Evolutionary conservation across 805 yeast species (phyloP), one percentile per base, ranked within the genome.

Genomic region (Peterozyma xylosa): DNA sequence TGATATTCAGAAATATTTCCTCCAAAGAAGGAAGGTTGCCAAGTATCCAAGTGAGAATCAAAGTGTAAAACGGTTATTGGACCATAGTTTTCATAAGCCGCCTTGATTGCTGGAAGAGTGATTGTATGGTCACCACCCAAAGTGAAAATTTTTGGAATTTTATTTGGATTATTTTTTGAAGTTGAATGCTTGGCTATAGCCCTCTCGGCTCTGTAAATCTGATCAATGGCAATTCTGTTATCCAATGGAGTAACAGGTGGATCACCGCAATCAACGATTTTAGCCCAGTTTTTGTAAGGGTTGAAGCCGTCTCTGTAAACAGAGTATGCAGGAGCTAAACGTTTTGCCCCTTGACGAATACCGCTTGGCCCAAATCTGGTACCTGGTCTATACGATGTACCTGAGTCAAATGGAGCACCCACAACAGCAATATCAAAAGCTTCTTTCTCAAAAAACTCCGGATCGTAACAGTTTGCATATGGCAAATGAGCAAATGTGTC

Each of bases 161-260:
- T 43, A 42, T 53, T 53, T 35, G 58, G 57, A 49, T 59, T 55
- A 34, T 55, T 49, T n/a, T 51, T 45, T 7, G 64, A 51, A 30
- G 62, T 56, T 9, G 55, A 37, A 42, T 67, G 73, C 41, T 60
- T 62, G 46, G 61, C 68, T 32, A 73, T 63, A 9, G 76, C 73
- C 41, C 76, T 53, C 46, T 69, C 63, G 15, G 72, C 76, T 38
- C 78, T 63, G 54, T 72, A 73, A 70, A 82, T 73, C 56, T 81
- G 86, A 56, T 71, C 65, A 51, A 82, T 63, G 0, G 87, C 87
- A 42, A 82, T 62, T 15, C 71, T 56, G 56, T 80, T 80, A 59
- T 82, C 86, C 60, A 82, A 73, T 9, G 88, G 86, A 2, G 83
- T 73, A 53, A 81, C 73, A 11, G 85, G 80, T 36, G 81, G 75